Base-by-base conservation (phyloP, 192 early-diverging fungal species). In the Physocladia obscura region DNA sequence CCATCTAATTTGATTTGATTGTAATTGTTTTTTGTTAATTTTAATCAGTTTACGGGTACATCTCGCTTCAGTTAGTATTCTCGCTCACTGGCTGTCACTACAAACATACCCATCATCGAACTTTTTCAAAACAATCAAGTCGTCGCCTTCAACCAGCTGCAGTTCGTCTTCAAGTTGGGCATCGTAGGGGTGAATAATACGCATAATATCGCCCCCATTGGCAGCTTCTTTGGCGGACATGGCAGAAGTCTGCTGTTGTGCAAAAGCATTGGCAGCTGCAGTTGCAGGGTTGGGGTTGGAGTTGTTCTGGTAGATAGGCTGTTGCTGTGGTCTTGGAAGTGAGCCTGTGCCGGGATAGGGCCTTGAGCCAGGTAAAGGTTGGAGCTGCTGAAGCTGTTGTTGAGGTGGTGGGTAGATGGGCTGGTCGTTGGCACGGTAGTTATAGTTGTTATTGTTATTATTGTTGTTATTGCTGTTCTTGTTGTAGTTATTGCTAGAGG, bases 21-120 rank as follows among this genome's bases (percentile, higher is more conserved):
- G n/a, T n/a, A n/a, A n/a, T n/a, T n/a, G n/a, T n/a, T n/a, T n/a
- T n/a, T n/a, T n/a, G n/a, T n/a, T n/a, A n/a, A n/a, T n/a, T n/a
- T n/a, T n/a, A n/a, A n/a, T n/a, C n/a, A n/a, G n/a, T n/a, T n/a
- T n/a, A 24, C 4, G 11, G 4, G 11, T 2, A 57, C 21, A 30
- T 11, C 17, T 32, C 3, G 32, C 4, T 44, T 47, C 27, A 44
- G 35, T 39, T n/a, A 3, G 15, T n/a, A 44, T 8, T 4, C 5
- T 13, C 27, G 24, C 3, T 44, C 24, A 15, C 11, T 44, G 60
- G 22, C 22, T 24, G 34, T 15, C 13, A 15, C 6, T 8, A 26
- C 17, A 26, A 17, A 35, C 22, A 5, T 22, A 62, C 60, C 77
- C 77, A 57, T 78, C 77, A 36, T 78, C 77, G 67, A 77, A 78